Percentiles rank a stretch among this genome's conserved stretches.
phyloP scores from a whole-genome alignment of 345 rosid genomes.

The Pistacia atlantica region DNA sequence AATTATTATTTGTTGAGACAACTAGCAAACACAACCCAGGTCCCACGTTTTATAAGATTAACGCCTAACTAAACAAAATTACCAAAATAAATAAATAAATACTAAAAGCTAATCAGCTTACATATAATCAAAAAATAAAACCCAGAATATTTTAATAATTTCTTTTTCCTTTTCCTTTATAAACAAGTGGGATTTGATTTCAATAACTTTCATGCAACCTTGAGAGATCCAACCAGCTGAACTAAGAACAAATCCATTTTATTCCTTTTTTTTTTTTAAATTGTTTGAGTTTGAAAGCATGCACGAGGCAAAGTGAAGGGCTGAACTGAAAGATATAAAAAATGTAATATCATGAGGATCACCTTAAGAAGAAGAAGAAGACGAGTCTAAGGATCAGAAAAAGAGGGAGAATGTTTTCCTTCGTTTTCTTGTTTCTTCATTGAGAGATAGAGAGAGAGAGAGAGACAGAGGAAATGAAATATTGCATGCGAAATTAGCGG shows the following conservation, averaged over 20 bases:
- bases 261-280: too few species aligned
- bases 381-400: slow-evolving; percentile 1
- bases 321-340: too few species aligned
- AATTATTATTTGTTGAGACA: background rate
- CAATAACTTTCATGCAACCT: too few species aligned
- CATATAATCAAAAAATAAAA: background rate
- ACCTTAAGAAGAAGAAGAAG: slow-evolving; percentile 10
- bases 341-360: background rate
- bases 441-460: background rate
- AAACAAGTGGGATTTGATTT: too few species aligned
- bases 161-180: background rate
- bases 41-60: background rate
- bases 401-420: background rate
- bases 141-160: background rate
- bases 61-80: too few species aligned
- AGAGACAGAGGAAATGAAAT: background rate
- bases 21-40: background rate
- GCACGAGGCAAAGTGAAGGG: too few species aligned
- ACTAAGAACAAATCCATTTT: too few species aligned
- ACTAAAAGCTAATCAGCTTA: too few species aligned
- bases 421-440: background rate
- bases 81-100: too few species aligned
- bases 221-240: too few species aligned
- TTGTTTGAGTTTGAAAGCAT: too few species aligned
- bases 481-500: background rate